A percentile compares a stretch with the other conserved stretches of the same genome.
Conservation (phyloP, 2,329 filamentous ascomycete genomes). For the Trichoderma pleuroti region DNA sequence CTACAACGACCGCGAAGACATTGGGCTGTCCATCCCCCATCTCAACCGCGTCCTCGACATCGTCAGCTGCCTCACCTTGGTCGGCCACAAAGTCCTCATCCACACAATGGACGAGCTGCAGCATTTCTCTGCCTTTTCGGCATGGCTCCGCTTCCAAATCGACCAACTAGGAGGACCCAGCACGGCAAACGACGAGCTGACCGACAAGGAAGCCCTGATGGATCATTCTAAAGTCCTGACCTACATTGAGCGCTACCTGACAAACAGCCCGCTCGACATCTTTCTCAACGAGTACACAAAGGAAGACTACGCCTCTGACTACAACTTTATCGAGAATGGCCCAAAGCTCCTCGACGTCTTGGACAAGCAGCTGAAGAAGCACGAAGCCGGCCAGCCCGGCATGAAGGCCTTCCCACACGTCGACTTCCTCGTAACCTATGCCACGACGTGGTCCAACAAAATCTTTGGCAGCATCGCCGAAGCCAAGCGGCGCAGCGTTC, state of each 20-base stretch:
- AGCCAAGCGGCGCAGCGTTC: constrained; percentile 64
- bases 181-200: constrained; percentile 64
- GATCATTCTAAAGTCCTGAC: constrained; percentile 69
- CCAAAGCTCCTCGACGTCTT: constrained; percentile 47
- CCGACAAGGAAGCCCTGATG: constrained; percentile 72
- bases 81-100: constrained; percentile 69
- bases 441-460: constrained; percentile 54
- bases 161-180: constrained; percentile 66
- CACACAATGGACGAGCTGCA: constrained; percentile 72
- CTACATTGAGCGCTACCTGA: constrained; percentile 72
- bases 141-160: constrained; percentile 81
- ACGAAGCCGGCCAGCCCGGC: constrained; percentile 43
- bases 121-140: constrained; percentile 73
- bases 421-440: constrained; percentile 59
- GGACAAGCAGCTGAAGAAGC: constrained; percentile 46
- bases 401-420: constrained; percentile 56
- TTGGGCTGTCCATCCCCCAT: constrained; percentile 63
- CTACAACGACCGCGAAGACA: constrained; percentile 61
- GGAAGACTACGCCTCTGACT: constrained; percentile 50
- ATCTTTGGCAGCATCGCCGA: constrained; percentile 68
- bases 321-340: constrained; percentile 43
- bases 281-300: constrained; percentile 49
- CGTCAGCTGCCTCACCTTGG: constrained; percentile 69
- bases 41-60: constrained; percentile 66
- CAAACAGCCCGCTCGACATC: constrained; percentile 59